Base-by-base conservation (phyloP, 345 rosid species). In the Carallia brachiata region DNA sequence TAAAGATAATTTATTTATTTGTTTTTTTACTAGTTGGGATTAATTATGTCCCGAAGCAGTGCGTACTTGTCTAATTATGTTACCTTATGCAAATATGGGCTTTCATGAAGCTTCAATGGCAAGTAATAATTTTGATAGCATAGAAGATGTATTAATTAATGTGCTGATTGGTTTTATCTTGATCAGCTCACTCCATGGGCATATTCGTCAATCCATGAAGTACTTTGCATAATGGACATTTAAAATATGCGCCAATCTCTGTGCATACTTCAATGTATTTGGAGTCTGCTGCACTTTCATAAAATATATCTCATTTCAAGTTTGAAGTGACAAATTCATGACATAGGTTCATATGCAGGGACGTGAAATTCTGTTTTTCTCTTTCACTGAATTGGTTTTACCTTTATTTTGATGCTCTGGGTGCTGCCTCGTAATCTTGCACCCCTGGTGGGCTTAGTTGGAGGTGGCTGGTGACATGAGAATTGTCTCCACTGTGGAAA, bases 361-460 rank as follows among this genome's bases (percentile, higher is more conserved):
- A 44, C 12, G 5, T 12, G 12, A 44, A 12, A 15, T 44, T 44
- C 12, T 44, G 3, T 44, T 44, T 44, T 44, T 13, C 50, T 47
- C 32, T 13, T 56, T 44, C 27, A 36, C 16, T 23, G n/a, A 16
- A 32, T 16, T 40, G 62, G 27, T 31, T 32, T 52, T 28, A 52
- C 59, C 56, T 66, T 52, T 28, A 66, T 34, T 52, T 52, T 31
- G 44, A 31, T 66, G 69, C 16, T 32, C 13, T 66, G 1, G 19
- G 56, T 52, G 10, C 44, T 52, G 40, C 16, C 56, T 53, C 47
- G n/a, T 32, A 13, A 18, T 59, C 60, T 36, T 57, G 52, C 27
- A 70, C 78, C 39, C 79, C 76, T 4, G 88, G 89, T 36, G 78
- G 89, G 81, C 90, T 79, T 65, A 86, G 75, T 75, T 81, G 90